Percentiles rank a stretch among this genome's conserved stretches.
Evolutionary conservation across 371 early-diverging fungal genomes (phyloP).

Genomic region (Funneliformis caledonium): DNA sequence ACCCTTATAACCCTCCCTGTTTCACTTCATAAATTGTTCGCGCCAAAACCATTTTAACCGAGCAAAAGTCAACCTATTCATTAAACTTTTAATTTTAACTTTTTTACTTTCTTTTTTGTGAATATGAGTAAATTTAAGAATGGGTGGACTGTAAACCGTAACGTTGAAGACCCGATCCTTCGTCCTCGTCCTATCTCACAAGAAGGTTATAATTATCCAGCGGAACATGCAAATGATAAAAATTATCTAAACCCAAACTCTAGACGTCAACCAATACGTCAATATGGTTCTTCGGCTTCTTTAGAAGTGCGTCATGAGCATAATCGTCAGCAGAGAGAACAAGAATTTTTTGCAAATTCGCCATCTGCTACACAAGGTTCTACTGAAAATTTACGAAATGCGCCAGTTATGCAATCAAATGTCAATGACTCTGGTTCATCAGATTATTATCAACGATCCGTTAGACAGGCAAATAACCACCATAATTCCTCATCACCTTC

Average conservation of each 20-base stretch:
- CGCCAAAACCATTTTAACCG: no score
- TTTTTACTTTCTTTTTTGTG: not conserved
- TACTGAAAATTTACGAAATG: not conserved
- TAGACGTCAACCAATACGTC: not conserved
- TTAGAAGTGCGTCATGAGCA: slow-evolving; percentile 21
- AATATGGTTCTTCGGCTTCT: slow-evolving; percentile 22
- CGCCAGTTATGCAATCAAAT: not conserved
- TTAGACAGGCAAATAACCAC: not conserved
- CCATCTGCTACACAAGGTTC: not conserved
- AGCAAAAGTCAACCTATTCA: no score
- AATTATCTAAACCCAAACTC: not conserved
- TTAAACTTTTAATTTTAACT: not conserved
- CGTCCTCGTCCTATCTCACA: slow-evolving; percentile 36
- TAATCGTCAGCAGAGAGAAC: slow-evolving; percentile 12
- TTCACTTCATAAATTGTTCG: no score
- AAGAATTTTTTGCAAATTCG: slow-evolving; percentile 9
- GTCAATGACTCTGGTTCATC: no score
- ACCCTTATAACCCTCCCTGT: no score
- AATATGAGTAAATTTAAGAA: slow-evolving; percentile 35
- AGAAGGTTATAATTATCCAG: slow-evolving; percentile 35
- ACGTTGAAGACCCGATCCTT: slow-evolving; percentile 27
- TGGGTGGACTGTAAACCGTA: slow-evolving; percentile 26
- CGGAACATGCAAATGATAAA: not conserved
- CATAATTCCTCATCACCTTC: not conserved
- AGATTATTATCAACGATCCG: not conserved